Evolutionary conservation across 1,284 basidiomycete species (phyloP).

Genomic region (Flammula alnicola): DNA sequence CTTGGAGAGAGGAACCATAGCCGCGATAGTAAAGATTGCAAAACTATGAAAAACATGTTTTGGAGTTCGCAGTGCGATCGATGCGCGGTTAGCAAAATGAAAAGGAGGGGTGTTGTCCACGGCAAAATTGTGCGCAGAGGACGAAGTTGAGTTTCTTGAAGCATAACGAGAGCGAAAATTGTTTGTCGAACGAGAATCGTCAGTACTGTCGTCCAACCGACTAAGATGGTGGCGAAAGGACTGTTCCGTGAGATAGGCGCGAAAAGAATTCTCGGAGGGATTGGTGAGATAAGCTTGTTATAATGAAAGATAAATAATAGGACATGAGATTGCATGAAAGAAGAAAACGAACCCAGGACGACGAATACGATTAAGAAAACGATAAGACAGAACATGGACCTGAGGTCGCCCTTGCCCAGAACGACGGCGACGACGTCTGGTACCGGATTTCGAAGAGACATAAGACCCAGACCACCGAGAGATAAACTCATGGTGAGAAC

Average conservation of each 20-base stretch:
- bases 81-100: constrained; percentile 90
- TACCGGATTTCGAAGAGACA: constrained; percentile 61
- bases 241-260: constrained; percentile 92
- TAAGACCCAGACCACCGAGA: constrained; percentile 62
- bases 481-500: constrained; percentile 56
- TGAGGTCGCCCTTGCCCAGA: constrained; percentile 63
- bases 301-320: constrained; percentile 20
- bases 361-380: constrained; percentile 70
- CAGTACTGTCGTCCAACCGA: constrained; percentile 75
- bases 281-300: constrained; percentile 88
- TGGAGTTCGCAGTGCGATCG: constrained; percentile 92
- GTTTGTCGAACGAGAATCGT: constrained; percentile 49
- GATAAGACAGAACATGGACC: constrained; percentile 68
- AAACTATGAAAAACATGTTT: constrained; percentile 86
- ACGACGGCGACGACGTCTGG: constrained; percentile 53
- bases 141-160: constrained; percentile 25
- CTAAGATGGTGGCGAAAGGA: constrained; percentile 94
- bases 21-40: constrained; percentile 85
- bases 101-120: constrained; percentile 60
- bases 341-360: constrained; percentile 64
- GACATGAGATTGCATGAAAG: constrained; percentile 15
- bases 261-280: constrained; percentile 90
- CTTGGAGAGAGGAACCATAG: constrained; percentile 60
- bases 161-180: constrained; percentile 32
- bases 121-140: constrained; percentile 16